Evolutionary conservation across 1,284 basidiomycete species (phyloP), one percentile per base, ranked within the genome.

Genomic region (Microbotryum silenes-acaulis): DNA sequence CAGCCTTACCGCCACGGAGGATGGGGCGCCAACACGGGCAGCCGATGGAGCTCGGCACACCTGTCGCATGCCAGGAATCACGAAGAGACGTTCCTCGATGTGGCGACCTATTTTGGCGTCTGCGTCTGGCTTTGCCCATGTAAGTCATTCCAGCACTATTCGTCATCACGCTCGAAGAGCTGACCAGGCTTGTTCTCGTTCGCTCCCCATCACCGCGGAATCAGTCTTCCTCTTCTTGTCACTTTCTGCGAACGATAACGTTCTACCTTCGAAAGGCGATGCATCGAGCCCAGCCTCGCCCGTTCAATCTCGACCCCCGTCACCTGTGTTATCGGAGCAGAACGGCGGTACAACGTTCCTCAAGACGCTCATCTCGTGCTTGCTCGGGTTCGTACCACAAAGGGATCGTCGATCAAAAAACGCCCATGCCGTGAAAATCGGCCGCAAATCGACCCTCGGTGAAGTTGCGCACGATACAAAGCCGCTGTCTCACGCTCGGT

Each of bases 171-270:
- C 21, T 27, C 10, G 23, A 9, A 31, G 6, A 29, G 21, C 23
- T 50, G 23, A 23, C 48, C 7, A 3, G 21, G 21, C 48, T 23
- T 16, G 48, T 14, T 50, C 29, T 50, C 23, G 16, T 23, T 50
- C 9, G 48, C 21, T 29, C n/a, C 27, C 25, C 51, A 33, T 53
- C 21, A 20, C 20, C 51, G 23, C 51, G 37, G 84, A 86, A 20
- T 91, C 91, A 8, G 76, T 96, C 33, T 96, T 91, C 76, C 77
- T 97, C 27, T 97, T 96, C 79, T 78, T 96, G 67, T 93, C 90
- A 73, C 78, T 97, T 60, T 93, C 89, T 69, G 92, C 92, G 12
- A 96, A 94, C 69, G 93, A 97, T 74, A 90, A 96, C 72, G 89
- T 91, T 3, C 80, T 97, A 16, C 93, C 92, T 1, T 78, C 76